These are phyloP conservation scores for Butyriboletus loyo DNA, from an alignment of 768 basidiomycete species.

Conservation along the genomic window DNA sequence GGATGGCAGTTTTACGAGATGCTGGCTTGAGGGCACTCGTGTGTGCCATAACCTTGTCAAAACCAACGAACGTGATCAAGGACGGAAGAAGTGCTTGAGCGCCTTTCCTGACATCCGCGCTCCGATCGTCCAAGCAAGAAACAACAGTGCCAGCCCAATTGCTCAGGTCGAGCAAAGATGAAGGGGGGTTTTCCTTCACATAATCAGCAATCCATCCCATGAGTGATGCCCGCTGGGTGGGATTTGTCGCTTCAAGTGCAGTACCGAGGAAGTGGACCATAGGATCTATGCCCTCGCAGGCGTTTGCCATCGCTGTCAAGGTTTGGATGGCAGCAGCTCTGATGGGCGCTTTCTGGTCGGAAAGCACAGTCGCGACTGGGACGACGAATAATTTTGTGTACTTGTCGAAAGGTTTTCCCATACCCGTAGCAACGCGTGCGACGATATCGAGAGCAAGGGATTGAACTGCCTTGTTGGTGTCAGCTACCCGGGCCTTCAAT, in stretches of 20 bases:
- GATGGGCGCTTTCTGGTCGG: constrained; percentile 90
- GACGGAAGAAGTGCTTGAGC: constrained; percentile 79
- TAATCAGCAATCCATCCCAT: constrained; percentile 79
- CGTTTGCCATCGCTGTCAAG: constrained; percentile 77
- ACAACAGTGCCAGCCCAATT: constrained; percentile 66
- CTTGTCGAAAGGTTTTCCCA: constrained; percentile 96
- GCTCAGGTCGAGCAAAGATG: constrained; percentile 61
- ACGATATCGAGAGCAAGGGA: constrained; percentile 86
- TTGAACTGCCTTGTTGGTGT: constrained; percentile 95
- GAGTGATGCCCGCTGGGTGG: constrained; percentile 77
- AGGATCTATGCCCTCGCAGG: constrained; percentile 80
- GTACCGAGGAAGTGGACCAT: constrained; percentile 77
- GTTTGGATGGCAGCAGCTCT: constrained; percentile 76
- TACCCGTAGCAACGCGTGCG: constrained; percentile 83
- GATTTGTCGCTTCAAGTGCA: constrained; percentile 83
- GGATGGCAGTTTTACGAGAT: constrained; percentile 76
- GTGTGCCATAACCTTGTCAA: constrained; percentile 82
- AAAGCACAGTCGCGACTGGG: constrained; percentile 78
- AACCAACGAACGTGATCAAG: constrained; percentile 73
- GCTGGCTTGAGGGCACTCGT: constrained; percentile 89
- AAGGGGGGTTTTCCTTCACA: constrained; percentile 62
- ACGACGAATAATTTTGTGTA: constrained; percentile 72
- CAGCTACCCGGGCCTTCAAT: constrained; percentile 82
- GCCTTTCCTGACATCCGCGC: constrained; percentile 85
- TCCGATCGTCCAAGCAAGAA: constrained; percentile 86